A percentile compares a stretch with the other conserved stretches of the same genome.
These are phyloP conservation scores for Suillus spraguei DNA, from an alignment of 768 basidiomycete species.

Conservation along the genomic window DNA sequence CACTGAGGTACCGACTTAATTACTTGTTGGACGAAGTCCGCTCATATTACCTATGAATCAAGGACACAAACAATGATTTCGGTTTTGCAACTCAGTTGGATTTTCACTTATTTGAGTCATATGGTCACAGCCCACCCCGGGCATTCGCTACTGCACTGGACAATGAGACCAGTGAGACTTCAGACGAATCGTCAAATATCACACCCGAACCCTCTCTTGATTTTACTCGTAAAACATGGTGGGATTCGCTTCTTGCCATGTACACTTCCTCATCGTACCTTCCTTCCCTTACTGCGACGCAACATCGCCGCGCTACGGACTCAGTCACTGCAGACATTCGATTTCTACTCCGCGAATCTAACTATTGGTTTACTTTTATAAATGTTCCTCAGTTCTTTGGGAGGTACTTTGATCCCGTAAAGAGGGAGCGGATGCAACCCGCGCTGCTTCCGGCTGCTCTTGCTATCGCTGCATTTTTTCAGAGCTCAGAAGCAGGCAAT, in stretches of 20 bases:
- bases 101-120: constrained; percentile 8
- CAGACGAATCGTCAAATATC: constrained; percentile 31
- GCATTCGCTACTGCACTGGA: constrained; percentile 18
- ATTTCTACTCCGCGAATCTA: constrained; percentile 64
- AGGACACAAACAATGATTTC: constrained; percentile 20
- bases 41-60: constrained; percentile 27
- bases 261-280: constrained; percentile 44
- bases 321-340: constrained; percentile 58
- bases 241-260: constrained; percentile 66
- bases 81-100: constrained; percentile 13
- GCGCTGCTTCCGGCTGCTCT: constrained; percentile 63
- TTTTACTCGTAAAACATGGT: constrained; percentile 77
- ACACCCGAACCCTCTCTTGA: constrained; percentile 60
- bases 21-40: constrained; percentile 21
- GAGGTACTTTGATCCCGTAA: constrained; percentile 56
- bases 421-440: constrained; percentile 63
- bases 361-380: constrained; percentile 76
- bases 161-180: constrained; percentile 17
- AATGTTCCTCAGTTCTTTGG: constrained; percentile 70
- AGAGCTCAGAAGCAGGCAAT: constrained; percentile 62
- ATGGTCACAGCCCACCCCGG: constrained; percentile 7
- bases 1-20: constrained; percentile 35
- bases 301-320: constrained; percentile 49
- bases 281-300: constrained; percentile 38
- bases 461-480: constrained; percentile 67